A percentile compares a stretch with the other conserved stretches of the same genome.
Conservation (phyloP, 192 early-diverging fungal species). For the Coemansia furcata region DNA sequence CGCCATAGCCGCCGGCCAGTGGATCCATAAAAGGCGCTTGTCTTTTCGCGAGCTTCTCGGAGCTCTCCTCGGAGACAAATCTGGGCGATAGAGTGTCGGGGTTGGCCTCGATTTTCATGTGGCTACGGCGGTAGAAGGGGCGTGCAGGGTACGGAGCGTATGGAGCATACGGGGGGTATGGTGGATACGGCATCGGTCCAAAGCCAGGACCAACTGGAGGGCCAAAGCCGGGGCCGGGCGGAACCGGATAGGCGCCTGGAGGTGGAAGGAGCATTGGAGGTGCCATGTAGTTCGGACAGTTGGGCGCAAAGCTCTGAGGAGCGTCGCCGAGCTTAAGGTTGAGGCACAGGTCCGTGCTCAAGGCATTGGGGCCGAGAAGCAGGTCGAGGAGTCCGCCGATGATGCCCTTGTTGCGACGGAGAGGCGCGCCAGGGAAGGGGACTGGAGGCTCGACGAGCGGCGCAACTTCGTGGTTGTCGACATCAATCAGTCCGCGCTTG, state of each 20-base stretch:
- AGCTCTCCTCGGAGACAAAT: conserved; percentile 15
- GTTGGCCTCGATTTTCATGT: background rate
- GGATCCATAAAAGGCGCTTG: background rate
- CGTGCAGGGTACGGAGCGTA: conserved; percentile 7
- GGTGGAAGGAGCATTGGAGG: conserved; percentile 40
- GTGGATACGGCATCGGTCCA: conserved; percentile 14
- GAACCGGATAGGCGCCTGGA: conserved; percentile 24
- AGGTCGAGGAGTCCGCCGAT: conserved; percentile 40
- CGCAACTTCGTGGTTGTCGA: conserved; percentile 26
- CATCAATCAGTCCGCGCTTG: conserved; percentile 47
- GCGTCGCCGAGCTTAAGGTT: conserved; percentile 50
- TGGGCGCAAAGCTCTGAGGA: conserved; percentile 43
- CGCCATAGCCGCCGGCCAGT: background rate
- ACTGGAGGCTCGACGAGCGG: conserved; percentile 26
- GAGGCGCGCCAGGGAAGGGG: conserved; percentile 29
- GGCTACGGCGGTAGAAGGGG: conserved; percentile 20
- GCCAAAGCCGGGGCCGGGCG: conserved; percentile 9
- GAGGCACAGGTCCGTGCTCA: conserved; percentile 41
- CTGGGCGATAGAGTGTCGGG: conserved; percentile 11
- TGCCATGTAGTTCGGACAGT: conserved; percentile 41
- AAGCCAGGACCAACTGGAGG: background rate
- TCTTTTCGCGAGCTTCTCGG: background rate
- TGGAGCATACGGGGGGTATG: background rate
- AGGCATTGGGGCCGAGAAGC: conserved; percentile 44
- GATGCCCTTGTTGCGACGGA: conserved; percentile 43